Evolutionary conservation across 2,329 filamentous ascomycete species (phyloP), one percentile per base, ranked within the genome.

Genomic region (Aureobasidium sp.): DNA sequence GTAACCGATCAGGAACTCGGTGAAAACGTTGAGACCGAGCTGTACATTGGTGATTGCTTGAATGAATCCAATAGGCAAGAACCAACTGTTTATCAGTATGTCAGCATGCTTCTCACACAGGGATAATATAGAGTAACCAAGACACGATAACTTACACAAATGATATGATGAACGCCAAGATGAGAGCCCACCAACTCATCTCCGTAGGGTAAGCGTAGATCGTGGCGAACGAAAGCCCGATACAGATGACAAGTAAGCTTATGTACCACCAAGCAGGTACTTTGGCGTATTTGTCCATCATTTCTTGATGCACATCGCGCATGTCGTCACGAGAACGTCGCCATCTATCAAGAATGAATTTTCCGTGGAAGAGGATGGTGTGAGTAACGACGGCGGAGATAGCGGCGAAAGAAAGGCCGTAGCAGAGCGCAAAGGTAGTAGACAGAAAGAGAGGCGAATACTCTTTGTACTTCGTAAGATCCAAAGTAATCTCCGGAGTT

Each of bases 361-460:
- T 84, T 15, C 91, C 90, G 69, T 95, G 90, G 89, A 90, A 94
- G 70, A 90, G 89, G 25, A 83, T 78, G 0, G 90, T 95, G 71
- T 95, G 90, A 1, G 89, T 90, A 20, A 96, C 77, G 14, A 95
- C 78, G 1, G 90, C 88, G 27, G 90, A 87, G 22, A 96, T 78
- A 1, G 88, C 89, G 14, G 91, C 91, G 71, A 96, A 95, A 69
- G 94, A 90, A 27, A 95, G 82, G 2, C 87, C 90, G 67, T 95
- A 96, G 70, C 89, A 92, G 44, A 95, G 80, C 22, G 92, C 89
- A 70, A 94, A 96, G 0, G 91, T 94, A 64, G 94, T 91, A 1
- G 91, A 90, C 9, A 95, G 76, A 67, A 92, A 96, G 1, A 95
- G 89, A 34, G 88, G 84, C 68, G 89, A 93, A 74, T 95, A 95